A percentile compares a stretch with the other conserved stretches of the same genome.
These are phyloP conservation scores for Graphilbum fragrans DNA, from an alignment of 2,329 filamentous ascomycete species.

Conservation along the genomic window DNA sequence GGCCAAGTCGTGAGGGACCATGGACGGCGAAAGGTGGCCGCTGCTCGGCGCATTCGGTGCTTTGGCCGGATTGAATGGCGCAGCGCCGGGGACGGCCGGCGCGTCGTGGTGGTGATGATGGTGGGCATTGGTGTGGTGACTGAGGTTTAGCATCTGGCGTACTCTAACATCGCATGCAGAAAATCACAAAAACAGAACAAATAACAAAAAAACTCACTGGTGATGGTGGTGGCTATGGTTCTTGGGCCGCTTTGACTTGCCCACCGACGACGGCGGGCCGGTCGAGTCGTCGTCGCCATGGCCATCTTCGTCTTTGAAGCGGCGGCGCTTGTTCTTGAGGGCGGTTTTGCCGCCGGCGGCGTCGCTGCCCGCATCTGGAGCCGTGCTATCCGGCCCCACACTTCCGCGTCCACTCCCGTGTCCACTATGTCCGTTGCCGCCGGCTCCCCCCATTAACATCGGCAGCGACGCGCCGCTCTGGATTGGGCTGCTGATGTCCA, in stretches of 20 bases:
- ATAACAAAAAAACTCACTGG: slow-evolving; percentile 35
- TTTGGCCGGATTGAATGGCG: slow-evolving; percentile 24
- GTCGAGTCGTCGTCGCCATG: slow-evolving; percentile 55
- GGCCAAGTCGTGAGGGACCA: slow-evolving; percentile 23
- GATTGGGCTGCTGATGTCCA: slow-evolving; percentile 38
- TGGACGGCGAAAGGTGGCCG: slow-evolving; percentile 27
- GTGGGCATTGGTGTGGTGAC: slow-evolving; percentile 48
- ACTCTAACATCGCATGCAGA: too few species aligned
- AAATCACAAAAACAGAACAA: neutral
- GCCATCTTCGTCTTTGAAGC: slow-evolving; percentile 64
- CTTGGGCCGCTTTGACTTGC: slow-evolving; percentile 54
- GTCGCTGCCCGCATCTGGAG: neutral
- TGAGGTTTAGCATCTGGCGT: too few species aligned
- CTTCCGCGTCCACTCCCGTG: too few species aligned
- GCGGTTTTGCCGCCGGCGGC: slow-evolving; percentile 14
- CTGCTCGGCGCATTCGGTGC: too few species aligned
- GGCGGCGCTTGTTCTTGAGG: slow-evolving; percentile 49
- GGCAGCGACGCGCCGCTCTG: slow-evolving; percentile 29
- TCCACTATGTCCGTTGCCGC: neutral
- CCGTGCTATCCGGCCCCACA: neutral
- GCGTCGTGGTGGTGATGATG: slow-evolving; percentile 37
- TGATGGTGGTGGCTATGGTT: slow-evolving; percentile 51
- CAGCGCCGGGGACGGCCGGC: slow-evolving; percentile 26
- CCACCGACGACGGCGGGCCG: slow-evolving; percentile 48
- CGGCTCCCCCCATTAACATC: slow-evolving; percentile 24